A percentile compares a stretch with the other conserved stretches of the same genome.
phyloP scores from a whole-genome alignment of 495 filamentous ascomycete species.

The Talaromyces borbonicus region DNA sequence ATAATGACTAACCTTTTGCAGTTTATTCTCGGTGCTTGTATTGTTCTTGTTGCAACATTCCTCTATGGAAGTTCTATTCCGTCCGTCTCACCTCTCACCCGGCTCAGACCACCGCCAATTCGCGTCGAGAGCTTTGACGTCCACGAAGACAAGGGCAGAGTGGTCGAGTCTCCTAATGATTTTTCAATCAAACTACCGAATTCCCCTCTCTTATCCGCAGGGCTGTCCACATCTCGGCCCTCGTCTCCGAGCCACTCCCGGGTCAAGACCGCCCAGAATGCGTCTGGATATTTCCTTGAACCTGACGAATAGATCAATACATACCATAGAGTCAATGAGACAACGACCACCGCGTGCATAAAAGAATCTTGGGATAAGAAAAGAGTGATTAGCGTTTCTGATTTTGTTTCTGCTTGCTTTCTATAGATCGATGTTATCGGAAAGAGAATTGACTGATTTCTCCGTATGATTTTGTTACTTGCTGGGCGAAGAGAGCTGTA shows the following conservation, averaged over 20 bases:
- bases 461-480: background rate
- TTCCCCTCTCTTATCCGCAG: conserved; percentile 40
- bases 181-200: conserved; percentile 43
- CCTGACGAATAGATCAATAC: conserved; percentile 1
- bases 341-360: too few relatives aligned
- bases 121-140: conserved; percentile 70
- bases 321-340: background rate
- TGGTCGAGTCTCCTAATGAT: conserved; percentile 26
- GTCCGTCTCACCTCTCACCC: conserved; percentile 24
- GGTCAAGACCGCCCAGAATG: conserved; percentile 26
- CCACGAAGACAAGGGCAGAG: conserved; percentile 6
- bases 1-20: conserved; percentile 29
- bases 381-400: background rate
- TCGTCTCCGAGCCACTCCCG: conserved; percentile 52
- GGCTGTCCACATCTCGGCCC: conserved; percentile 56
- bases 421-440: background rate
- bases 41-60: conserved; percentile 73
- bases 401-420: background rate
- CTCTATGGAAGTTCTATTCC: conserved; percentile 52
- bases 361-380: conserved; percentile 1
- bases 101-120: conserved; percentile 61
- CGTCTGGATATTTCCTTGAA: conserved; percentile 4
- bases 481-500: too few relatives aligned
- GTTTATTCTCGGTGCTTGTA: conserved; percentile 70
- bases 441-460: too few relatives aligned